Base-by-base conservation (phyloP, 345 rosid species). In the Corymbia maculata region DNA sequence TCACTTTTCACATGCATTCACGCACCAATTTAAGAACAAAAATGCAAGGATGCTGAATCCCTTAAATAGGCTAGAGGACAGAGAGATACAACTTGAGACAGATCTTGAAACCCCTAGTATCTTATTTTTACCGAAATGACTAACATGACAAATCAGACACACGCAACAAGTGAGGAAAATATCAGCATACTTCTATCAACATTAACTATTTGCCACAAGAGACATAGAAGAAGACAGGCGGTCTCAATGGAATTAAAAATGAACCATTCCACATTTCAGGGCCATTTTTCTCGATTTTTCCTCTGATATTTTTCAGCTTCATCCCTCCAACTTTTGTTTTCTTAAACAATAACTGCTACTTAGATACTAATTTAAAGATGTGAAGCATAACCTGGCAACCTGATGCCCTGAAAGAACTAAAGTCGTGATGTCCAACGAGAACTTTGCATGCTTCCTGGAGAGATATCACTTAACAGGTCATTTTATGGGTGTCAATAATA, bases 391-490 rank as follows among this genome's bases (percentile, higher is more conserved):
- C 99, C 98, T 96, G 98, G 91, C 99, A 96, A 92, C 98, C 96
- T 90, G 97, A 50, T 87, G 99, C 98, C 92, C 99, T 93, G 94
- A 97, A 97, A 93, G 99, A 96, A 91, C 98, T 97, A 91, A 97
- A 97, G 92, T 97, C 99, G 89, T 96, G 99, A 88, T 89, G 88
- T 51, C 99, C 99, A 90, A 92, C 92, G 91, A 97, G 98, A 92
- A 95, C 90, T 93, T 91, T 94, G 96, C 99, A 96, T 79, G 99
- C 99, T 92, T 95, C 98, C 99, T 97, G 96, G 89, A 91, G 52
- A 84, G 68, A 88, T 85, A 89, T 51, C 82, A 87, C 86, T 59
- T 53, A 70, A 15, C 64, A 16, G 21, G 28, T 70, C 64, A 70
- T 68, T 44, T 86, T 49, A 16, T 28, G 28, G 13, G 64, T 19